Percentiles rank a stretch among this genome's conserved stretches.
Conservation (phyloP, 495 filamentous ascomycete species). For the Penicillium canescens region DNA sequence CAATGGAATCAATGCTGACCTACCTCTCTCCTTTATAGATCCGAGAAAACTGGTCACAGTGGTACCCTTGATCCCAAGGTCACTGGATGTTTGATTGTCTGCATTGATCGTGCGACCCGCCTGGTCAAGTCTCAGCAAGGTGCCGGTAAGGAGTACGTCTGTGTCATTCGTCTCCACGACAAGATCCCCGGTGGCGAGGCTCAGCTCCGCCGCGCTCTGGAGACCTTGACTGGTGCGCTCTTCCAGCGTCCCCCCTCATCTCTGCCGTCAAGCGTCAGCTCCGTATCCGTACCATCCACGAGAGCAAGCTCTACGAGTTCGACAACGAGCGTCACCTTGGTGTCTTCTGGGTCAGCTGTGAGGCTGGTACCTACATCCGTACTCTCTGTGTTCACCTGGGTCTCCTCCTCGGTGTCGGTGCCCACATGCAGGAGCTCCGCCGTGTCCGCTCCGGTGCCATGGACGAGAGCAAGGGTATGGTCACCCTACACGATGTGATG, state of each 20-base stretch:
- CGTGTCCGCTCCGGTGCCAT: constrained; percentile 93
- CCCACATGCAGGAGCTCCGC: constrained; percentile 97
- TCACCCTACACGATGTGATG: constrained; percentile 92
- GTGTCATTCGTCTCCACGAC: constrained; percentile 88
- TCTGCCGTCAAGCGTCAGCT: constrained; percentile 98
- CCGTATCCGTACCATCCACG: constrained; percentile 93
- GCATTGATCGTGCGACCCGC: constrained; percentile 92
- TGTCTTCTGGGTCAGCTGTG: constrained; percentile 99
- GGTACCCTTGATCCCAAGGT: constrained; percentile 96
- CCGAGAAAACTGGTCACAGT: constrained; percentile 96
- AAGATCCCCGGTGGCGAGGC: constrained; percentile 87
- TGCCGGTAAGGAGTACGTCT: constrained; percentile 89
- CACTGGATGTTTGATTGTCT: constrained; percentile 93
- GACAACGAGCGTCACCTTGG: constrained; percentile 97
- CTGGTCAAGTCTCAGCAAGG: constrained; percentile 98
- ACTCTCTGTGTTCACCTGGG: constrained; percentile 97
- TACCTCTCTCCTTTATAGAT: constrained; percentile 48
- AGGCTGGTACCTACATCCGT: constrained; percentile 97
- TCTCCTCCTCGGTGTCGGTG: constrained; percentile 87
- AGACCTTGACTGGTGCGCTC: constrained; percentile 91
- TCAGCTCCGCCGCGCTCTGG: constrained; percentile 85
- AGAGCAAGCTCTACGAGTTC: constrained; percentile 93
- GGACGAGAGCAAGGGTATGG: constrained; percentile 82
- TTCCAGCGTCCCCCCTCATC: constrained; percentile 98
- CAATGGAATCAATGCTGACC: constrained; percentile 20